Evolutionary conservation across 495 filamentous ascomycete species (phyloP).

Genomic region (Hypoxylon lienhwacheense): DNA sequence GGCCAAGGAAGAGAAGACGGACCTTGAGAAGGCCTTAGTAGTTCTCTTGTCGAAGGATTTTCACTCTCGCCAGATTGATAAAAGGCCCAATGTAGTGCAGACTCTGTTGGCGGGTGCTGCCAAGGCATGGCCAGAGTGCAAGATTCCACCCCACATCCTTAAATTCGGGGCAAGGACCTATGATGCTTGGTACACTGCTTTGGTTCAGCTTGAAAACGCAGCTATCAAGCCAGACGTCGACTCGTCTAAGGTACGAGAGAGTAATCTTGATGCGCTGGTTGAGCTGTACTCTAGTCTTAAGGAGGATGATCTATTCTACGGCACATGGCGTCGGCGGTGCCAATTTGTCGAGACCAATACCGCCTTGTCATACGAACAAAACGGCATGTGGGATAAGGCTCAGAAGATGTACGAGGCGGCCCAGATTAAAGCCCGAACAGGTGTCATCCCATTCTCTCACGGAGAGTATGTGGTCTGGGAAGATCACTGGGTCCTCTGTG

Average conservation of each 20-base stretch:
- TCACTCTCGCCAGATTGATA: conserved; percentile 89
- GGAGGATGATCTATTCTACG: conserved; percentile 97
- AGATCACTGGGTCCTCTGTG: conserved; percentile 97
- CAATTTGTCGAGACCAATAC: conserved; percentile 97
- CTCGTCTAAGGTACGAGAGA: conserved; percentile 79
- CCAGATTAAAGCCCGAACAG: conserved; percentile 94
- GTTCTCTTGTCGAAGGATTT: conserved; percentile 89
- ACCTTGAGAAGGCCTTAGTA: conserved; percentile 87
- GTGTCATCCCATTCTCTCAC: conserved; percentile 89
- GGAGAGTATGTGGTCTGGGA: conserved; percentile 99
- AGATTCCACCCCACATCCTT: conserved; percentile 91
- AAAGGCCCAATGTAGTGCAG: conserved; percentile 90
- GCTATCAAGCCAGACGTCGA: conserved; percentile 83
- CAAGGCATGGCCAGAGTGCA: conserved; percentile 78
- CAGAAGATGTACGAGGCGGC: conserved; percentile 94
- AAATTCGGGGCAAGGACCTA: conserved; percentile 90
- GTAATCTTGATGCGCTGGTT: conserved; percentile 89
- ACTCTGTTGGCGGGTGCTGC: conserved; percentile 84
- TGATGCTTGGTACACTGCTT: conserved; percentile 92
- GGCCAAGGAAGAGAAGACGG: conserved; percentile 82
- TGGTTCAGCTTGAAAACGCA: conserved; percentile 79
- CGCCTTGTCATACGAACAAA: conserved; percentile 95
- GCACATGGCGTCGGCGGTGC: conserved; percentile 92
- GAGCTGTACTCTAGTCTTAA: conserved; percentile 86
- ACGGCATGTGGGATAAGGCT: conserved; percentile 98